Base-by-base conservation (phyloP, 495 filamentous ascomycete genomes). In the Parachaetomium inaequale region DNA sequence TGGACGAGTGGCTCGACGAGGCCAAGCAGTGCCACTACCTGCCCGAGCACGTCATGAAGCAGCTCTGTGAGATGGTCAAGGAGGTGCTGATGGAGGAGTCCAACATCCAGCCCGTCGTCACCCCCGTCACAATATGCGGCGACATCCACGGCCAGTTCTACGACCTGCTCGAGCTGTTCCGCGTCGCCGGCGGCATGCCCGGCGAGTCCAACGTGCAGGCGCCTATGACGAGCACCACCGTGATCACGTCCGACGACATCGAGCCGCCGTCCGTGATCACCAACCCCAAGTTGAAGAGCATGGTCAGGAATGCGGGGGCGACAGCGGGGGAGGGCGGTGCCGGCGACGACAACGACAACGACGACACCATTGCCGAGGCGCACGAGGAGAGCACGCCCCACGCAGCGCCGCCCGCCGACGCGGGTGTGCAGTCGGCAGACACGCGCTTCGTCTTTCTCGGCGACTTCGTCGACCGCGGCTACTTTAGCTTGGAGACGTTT, bases 131-230 rank as follows among this genome's bases (percentile, higher is more conserved):
- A 31, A 87, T 98, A 66, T 98, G 94, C 70, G 94, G 94, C 69
- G 94, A 98, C 72, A 96, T 98, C 67, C 94, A 98, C 76, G 94
- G 94, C 69, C 94, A 98, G 78, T 98, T 97, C 77, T 98, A 98
- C 81, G 94, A 98, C 75, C 82, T 98, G 7, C 84, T 98, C 53
- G 94, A 98, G 76, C 86, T 98, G 31, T 98, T 98, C 78, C 88
- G 91, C 45, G 93, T 98, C 7, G 92, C 92, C 23, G 94, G 94
- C 54, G 94, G 94, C 60, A 94, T 97, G 86, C 94, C 94, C 15
- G 87, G 90, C 64, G 87, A 93, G 65, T 83, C 84, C 14, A 80
- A 84, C 40, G 82, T 83, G 3, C 83, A 89, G 66, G 71, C 80
- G 5, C 88, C 90, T 10, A 81, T 84, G 57, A 85, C 82, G 1